phyloP scores from a whole-genome alignment of 169 alveolate genomes.

The Plasmodium malariae region DNA sequence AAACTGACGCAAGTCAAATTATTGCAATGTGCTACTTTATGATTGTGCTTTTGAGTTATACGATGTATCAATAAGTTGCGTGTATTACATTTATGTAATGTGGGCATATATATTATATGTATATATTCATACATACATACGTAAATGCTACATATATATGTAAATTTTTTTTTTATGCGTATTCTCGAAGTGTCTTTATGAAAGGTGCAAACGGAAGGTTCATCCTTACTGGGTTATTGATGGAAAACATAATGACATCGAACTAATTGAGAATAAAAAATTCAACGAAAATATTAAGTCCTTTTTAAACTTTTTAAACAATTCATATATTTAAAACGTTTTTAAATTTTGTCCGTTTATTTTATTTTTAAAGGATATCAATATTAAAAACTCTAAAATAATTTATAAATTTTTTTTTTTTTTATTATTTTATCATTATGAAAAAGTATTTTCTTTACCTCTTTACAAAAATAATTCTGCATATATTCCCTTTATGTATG shows the following conservation, averaged over 20 bases:
- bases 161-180: conserved; percentile 4
- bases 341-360: background rate
- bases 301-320: conserved; percentile 52
- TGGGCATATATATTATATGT: background rate
- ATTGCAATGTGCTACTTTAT: background rate
- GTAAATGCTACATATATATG: background rate
- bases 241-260: conserved; percentile 73
- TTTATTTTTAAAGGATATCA: background rate
- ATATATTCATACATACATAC: background rate
- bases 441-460: too few relatives aligned
- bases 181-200: conserved; percentile 49
- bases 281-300: conserved; percentile 43
- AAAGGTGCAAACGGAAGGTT: conserved; percentile 70
- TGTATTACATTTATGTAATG: background rate
- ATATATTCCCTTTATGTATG: too few relatives aligned
- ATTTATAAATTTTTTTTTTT: background rate
- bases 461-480: too few relatives aligned
- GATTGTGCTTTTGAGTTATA: background rate
- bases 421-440: too few relatives aligned
- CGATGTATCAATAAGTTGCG: background rate
- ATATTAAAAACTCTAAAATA: background rate
- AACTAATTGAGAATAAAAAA: conserved; percentile 51
- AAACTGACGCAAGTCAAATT: background rate
- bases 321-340: conserved; percentile 9
- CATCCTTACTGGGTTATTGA: conserved; percentile 71